Evolutionary conservation across 208 protist genomes (phyloP), one percentile per base, ranked within the genome.

Genomic region (Acanthamoeba castellanii): DNA sequence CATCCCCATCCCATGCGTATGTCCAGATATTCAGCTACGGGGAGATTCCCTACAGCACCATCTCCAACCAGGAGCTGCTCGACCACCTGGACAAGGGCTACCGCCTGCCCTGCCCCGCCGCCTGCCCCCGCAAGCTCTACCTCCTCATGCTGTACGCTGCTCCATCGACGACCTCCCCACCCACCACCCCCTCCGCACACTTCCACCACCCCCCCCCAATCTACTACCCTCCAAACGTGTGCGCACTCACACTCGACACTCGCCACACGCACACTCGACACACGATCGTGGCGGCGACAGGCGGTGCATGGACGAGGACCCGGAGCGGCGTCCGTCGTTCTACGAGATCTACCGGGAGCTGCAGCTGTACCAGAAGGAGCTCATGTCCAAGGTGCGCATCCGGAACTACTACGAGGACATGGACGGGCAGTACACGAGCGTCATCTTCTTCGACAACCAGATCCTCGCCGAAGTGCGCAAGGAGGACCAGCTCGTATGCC

Each of bases 21-120:
- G n/a, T n/a, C n/a, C n/a, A 87, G 89, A 94, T 94, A 34, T 94
- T 94, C 32, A 94, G 66, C 32, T 78, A 16, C 30, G 57, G 89
- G 27, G 57, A 94, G 42, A 22, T 81, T 11, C 89, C 89, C 25
- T 94, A 94, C n/a, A 34, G n/a, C 30, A 59, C 84, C 47, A 16
- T 94, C 3, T 82, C 66, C 16, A 94, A 20, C 11, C 25, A 78
- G 8, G 68, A 94, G 52, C 13, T 82, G 2, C 20, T 94, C n/a
- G 89, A 94, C 61, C 61, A 37, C 55, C 85, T 91, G 2, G 22
- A 37, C 4, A 13, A 30, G 2, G 85, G 85, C 18, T 91, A 91
- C 55, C 72, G 34, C 11, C 34, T 91, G 57, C 59, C 59, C 32
- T 27, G 61, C 4, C 85, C 85, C 11, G 52, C 22, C 9, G 14